A percentile compares a stretch with the other conserved stretches of the same genome.
phyloP scores from a whole-genome alignment of 2,329 filamentous ascomycete genomes.

The Cladorrhinum sp. region DNA sequence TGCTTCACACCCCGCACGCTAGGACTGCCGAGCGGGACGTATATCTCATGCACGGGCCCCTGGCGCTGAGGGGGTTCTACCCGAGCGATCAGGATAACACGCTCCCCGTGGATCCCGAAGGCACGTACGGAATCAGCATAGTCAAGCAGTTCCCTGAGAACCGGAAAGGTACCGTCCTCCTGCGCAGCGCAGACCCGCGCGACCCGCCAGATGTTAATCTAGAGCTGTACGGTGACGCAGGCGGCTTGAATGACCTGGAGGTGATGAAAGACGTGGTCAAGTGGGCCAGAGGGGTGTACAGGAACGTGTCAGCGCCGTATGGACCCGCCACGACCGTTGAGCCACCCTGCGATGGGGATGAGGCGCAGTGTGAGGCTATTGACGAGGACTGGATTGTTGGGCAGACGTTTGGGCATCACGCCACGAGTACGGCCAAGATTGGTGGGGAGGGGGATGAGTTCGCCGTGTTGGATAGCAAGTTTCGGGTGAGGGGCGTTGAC shows the following conservation, averaged over 20 bases:
- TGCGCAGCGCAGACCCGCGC: constrained; percentile 60
- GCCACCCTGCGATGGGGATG: no score
- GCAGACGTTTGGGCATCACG: constrained; percentile 29
- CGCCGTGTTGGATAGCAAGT: constrained; percentile 14
- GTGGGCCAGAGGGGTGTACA: constrained; percentile 43
- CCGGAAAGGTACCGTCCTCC: constrained; percentile 56
- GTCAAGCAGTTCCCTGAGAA: constrained; percentile 46
- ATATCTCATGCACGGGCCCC: no score
- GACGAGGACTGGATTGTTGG: constrained; percentile 28
- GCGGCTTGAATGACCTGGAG: constrained; percentile 41
- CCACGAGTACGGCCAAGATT: constrained; percentile 14
- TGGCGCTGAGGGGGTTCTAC: no score
- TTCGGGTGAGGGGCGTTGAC: constrained; percentile 11
- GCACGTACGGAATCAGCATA: constrained; percentile 39
- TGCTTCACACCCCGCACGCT: no score
- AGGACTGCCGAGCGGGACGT: no score
- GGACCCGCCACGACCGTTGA: constrained; percentile 33
- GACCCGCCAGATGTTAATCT: constrained; percentile 57
- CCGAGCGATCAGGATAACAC: no score
- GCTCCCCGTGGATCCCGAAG: no score
- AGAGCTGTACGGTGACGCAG: constrained; percentile 58
- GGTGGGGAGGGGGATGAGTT: constrained; percentile 7
- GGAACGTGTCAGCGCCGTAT: constrained; percentile 17
- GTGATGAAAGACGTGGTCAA: constrained; percentile 54
- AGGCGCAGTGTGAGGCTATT: constrained; percentile 15